Conservation (phyloP, 768 basidiomycete genomes). For the Mycena indigotica region DNA sequence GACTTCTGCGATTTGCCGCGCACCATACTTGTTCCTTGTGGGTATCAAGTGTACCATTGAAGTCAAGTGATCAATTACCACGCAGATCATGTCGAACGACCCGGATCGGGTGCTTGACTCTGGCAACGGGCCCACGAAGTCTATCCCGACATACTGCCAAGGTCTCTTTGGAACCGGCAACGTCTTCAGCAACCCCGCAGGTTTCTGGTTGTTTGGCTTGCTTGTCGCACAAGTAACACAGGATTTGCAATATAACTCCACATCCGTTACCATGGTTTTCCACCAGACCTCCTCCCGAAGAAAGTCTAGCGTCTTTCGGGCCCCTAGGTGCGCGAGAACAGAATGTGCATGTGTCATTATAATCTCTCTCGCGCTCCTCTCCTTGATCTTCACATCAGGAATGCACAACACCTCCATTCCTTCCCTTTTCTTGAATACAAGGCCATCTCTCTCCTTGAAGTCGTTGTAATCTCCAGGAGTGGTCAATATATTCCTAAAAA, state of each 20-base stretch:
- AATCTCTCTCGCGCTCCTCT: constrained; percentile 39
- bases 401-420: constrained; percentile 20
- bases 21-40: constrained; percentile 26
- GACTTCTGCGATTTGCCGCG: constrained; percentile 35
- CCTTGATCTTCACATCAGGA: constrained; percentile 36
- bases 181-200: constrained; percentile 39
- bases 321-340: constrained; percentile 37
- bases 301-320: constrained; percentile 36
- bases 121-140: constrained; percentile 44
- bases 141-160: constrained; percentile 43
- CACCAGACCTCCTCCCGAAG: constrained; percentile 45
- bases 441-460: constrained; percentile 23
- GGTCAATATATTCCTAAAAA: constrained; percentile 27
- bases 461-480: constrained; percentile 7
- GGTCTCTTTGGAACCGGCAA: constrained; percentile 38
- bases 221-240: constrained; percentile 38
- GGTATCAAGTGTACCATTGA: constrained; percentile 47
- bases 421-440: background rate
- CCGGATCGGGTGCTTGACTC: constrained; percentile 38
- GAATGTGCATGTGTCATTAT: constrained; percentile 30
- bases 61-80: constrained; percentile 28
- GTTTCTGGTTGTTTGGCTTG: constrained; percentile 37
- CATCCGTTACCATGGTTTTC: constrained; percentile 22
- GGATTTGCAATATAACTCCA: constrained; percentile 32
- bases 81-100: constrained; percentile 36